Evolutionary conservation across 2,329 filamentous ascomycete genomes (phyloP).

Genomic region (Beauveria australis): DNA sequence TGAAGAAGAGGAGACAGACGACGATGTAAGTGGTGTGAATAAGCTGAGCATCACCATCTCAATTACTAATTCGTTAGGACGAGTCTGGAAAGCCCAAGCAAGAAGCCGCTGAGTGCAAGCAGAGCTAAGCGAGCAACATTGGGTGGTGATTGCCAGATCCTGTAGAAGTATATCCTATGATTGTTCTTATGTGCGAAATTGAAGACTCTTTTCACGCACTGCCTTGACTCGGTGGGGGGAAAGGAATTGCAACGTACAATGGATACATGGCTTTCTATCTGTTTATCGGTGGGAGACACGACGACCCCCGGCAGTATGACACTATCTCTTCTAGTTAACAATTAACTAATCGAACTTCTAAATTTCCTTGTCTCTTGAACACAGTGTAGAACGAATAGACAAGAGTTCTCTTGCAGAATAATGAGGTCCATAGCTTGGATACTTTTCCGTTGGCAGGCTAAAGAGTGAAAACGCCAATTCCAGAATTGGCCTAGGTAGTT

Average conservation of each 20-base stretch:
- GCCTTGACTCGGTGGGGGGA: neutral
- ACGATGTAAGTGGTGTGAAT: slow-evolving; percentile 50
- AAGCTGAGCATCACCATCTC: neutral
- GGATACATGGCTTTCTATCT: slow-evolving; percentile 1
- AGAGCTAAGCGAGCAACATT: slow-evolving; percentile 53
- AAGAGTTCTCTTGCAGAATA: neutral
- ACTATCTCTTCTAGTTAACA: neutral
- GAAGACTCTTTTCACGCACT: neutral
- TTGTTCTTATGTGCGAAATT: neutral
- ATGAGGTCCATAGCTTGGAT: too few relatives aligned
- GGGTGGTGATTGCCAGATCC: neutral
- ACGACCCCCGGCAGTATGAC: neutral
- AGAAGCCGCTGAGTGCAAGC: slow-evolving; percentile 92
- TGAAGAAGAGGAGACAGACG: slow-evolving; percentile 72
- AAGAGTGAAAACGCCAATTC: too few relatives aligned
- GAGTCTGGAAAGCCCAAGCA: slow-evolving; percentile 86
- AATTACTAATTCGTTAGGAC: slow-evolving; percentile 45
- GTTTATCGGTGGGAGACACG: neutral
- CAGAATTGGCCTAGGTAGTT: too few relatives aligned
- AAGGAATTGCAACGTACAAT: slow-evolving; percentile 1
- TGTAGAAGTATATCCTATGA: slow-evolving; percentile 1
- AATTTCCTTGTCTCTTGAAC: neutral
- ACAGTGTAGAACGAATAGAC: neutral
- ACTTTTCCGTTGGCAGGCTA: too few relatives aligned
- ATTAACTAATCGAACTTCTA: slow-evolving; percentile 6